A percentile compares a stretch with the other conserved stretches of the same genome.
phyloP scores from a whole-genome alignment of 176 grass and related monocot species.

The Phoenix roebelenii region DNA sequence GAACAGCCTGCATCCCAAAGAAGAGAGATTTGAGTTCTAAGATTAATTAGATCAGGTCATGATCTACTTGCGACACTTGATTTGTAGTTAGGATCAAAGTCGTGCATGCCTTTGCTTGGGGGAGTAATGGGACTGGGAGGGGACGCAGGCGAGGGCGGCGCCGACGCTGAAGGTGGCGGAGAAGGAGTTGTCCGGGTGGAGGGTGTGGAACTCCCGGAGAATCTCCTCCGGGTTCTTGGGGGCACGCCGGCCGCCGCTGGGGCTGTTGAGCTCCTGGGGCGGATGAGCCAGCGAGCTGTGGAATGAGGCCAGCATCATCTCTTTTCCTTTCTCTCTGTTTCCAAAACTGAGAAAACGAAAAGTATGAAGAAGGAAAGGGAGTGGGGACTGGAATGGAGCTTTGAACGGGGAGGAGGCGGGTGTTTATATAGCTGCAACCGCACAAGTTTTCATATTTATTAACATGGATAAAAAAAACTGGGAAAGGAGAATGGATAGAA shows the following conservation, averaged over 20 bases:
- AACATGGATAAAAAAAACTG: too few species aligned
- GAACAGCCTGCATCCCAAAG: constrained; percentile 38
- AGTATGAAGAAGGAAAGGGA: too few species aligned
- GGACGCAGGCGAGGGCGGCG: constrained; percentile 71
- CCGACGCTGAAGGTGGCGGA: constrained; percentile 62
- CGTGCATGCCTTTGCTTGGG: constrained; percentile 31
- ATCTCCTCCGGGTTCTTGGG: constrained; percentile 69
- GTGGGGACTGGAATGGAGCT: too few species aligned
- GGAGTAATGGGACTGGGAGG: not conserved
- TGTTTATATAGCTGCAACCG: too few species aligned
- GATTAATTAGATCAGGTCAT: too few species aligned
- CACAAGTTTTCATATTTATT: too few species aligned
- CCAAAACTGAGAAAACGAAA: too few species aligned
- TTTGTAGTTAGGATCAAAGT: too few species aligned
- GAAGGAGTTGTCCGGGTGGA: constrained; percentile 36
- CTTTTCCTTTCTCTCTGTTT: not conserved
- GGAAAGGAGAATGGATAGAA: too few species aligned
- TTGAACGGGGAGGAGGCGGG: too few species aligned
- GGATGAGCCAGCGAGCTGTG: constrained; percentile 79
- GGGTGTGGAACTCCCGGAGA: constrained; percentile 54
- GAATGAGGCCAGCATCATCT: constrained; percentile 91
- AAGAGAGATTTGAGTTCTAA: not conserved
- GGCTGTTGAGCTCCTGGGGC: constrained; percentile 73
- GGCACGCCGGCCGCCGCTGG: constrained; percentile 16
- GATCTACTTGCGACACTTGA: too few species aligned